Evolutionary conservation across 371 early-diverging fungal species (phyloP).

Genomic region (Mucor indicus): DNA sequence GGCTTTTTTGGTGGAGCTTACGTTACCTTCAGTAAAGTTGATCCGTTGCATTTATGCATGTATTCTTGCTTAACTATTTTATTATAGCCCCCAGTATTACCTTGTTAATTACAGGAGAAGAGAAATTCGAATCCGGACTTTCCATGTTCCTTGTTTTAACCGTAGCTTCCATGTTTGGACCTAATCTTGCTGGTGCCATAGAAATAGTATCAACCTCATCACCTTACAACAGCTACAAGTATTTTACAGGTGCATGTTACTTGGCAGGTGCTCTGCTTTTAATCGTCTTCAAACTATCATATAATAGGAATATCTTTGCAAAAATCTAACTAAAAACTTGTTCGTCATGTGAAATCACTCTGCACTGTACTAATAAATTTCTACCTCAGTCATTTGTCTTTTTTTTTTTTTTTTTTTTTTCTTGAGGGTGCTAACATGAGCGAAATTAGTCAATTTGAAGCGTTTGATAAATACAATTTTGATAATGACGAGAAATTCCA

Average conservation of each 20-base stretch:
- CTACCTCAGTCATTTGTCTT: background rate
- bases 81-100: conserved; percentile 29
- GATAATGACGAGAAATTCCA: conserved; percentile 20
- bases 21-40: conserved; percentile 24
- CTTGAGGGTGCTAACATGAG: background rate
- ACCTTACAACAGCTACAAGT: conserved; percentile 26
- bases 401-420: conserved; percentile 2
- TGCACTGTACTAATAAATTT: background rate
- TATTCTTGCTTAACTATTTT: background rate
- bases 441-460: background rate
- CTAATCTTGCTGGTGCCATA: conserved; percentile 29
- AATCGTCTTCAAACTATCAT: conserved; percentile 17
- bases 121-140: conserved; percentile 27
- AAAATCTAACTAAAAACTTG: conserved; percentile 9
- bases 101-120: conserved; percentile 21
- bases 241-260: conserved; percentile 36
- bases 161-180: conserved; percentile 27
- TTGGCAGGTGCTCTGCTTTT: conserved; percentile 17
- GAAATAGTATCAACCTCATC: conserved; percentile 5
- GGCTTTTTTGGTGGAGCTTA: conserved; percentile 41
- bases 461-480: conserved; percentile 17
- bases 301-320: conserved; percentile 10
- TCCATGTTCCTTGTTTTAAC: conserved; percentile 25
- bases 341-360: background rate
- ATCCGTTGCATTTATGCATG: background rate